Evolutionary conservation across 441 rosid genomes (phyloP).

Genomic region (Pelargonium cotyledonis): DNA sequence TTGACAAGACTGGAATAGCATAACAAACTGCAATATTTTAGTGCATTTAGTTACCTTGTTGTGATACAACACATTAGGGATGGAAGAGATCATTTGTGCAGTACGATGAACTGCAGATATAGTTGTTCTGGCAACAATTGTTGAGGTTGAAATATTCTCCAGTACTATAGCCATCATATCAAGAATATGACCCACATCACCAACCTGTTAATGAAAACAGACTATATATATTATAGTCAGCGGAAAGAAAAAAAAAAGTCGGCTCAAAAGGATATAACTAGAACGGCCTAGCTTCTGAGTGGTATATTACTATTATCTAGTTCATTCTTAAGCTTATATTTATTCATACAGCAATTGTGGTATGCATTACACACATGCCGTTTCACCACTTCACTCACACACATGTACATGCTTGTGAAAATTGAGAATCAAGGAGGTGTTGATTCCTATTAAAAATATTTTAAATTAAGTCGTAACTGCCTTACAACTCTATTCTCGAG

Average conservation of each 20-base stretch:
- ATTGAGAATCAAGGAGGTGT: no score
- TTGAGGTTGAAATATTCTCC: slow-evolving; percentile 58
- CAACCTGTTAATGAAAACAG: slow-evolving; percentile 45
- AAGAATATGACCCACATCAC: slow-evolving; percentile 83
- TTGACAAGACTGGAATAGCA: background rate
- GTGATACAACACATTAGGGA: slow-evolving; percentile 68
- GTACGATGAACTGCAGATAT: slow-evolving; percentile 63
- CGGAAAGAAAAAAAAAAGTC: background rate
- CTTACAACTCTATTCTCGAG: no score
- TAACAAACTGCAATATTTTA: background rate
- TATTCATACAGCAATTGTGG: no score
- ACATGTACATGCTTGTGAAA: no score
- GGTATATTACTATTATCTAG: no score
- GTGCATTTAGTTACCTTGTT: slow-evolving; percentile 54
- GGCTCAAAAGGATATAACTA: slow-evolving; percentile 1
- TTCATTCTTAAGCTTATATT: no score
- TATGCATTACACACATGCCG: no score
- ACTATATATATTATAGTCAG: no score
- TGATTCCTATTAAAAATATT: no score
- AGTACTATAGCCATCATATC: slow-evolving; percentile 80
- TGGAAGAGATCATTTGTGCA: slow-evolving; percentile 52
- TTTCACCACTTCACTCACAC: no score
- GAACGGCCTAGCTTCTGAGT: background rate
- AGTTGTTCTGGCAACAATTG: slow-evolving; percentile 58
- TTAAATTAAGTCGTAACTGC: no score